Base-by-base conservation (phyloP, 2,329 filamentous ascomycete genomes). In the Diplodia intermedia region DNA sequence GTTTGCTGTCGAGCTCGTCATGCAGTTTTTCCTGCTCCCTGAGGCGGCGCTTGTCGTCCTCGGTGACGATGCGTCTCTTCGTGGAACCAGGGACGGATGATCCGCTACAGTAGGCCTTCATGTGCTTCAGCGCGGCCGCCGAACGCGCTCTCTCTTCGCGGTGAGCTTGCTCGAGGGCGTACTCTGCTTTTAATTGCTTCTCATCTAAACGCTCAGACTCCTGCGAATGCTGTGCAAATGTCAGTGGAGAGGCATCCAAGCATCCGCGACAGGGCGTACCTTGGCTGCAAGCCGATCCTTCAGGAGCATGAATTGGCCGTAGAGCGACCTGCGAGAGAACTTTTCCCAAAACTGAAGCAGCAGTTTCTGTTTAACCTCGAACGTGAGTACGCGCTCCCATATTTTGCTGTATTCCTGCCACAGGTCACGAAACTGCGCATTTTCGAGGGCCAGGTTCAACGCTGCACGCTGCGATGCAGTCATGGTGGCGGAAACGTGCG, bases 81-180 rank as follows among this genome's bases (percentile, higher is more conserved):
- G 31, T 52, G 15, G 50, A 55, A 11, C 60, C 66, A 3, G 54
- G 53, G 15, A 26, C 71, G 69, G 47, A 71, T 73, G 18, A 72
- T 14, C 81, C 81, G 5, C 77, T 76, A 68, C 82, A 84, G 69
- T 83, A 84, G 4, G 81, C 81, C 68, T 82, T 80, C 77, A 84
- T 83, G 69, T 84, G 79, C 69, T 80, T 81, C 3, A 84, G 71
- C 0, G 82, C 82, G 2, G 80, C 83, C 0, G 78, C 79, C 12
- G 78, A 78, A 70, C 83, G 82, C 47, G 79, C 76, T 14, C 74
- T 73, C 69, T 83, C 82, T 31, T 79, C 73, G 1, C 74, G 75
- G 26, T 84, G 82, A 3, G 74, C 67, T 63, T 77, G 74, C 43
- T 79, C 78, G 29, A 84, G 72, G 54, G 81, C 79, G 47, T 80